Conservation (phyloP, 208 protist species). For the Leishmania mexicana region DNA sequence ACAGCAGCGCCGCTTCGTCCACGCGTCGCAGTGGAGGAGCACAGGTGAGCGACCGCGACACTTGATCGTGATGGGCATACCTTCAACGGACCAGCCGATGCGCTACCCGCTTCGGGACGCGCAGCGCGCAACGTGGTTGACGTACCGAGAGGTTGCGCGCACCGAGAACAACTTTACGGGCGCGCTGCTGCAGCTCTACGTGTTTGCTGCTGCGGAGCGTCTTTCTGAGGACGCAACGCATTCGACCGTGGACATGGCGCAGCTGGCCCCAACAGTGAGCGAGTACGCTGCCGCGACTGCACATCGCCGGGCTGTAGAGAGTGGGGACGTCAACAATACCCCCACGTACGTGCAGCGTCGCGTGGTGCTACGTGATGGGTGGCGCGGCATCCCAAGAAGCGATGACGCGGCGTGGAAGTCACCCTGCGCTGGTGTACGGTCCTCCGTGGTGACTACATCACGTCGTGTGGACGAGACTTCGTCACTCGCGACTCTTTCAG, state of each 20-base stretch:
- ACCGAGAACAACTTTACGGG: conserved; percentile 33
- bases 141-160: conserved; percentile 36
- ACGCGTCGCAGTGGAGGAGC: conserved; percentile 7
- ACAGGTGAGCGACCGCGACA: conserved; percentile 3
- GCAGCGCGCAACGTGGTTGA: conserved; percentile 48
- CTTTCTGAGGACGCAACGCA: not conserved
- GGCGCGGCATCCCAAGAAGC: not conserved
- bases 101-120: conserved; percentile 15
- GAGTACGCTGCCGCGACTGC: not conserved
- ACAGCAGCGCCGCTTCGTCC: conserved; percentile 6
- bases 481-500: not conserved
- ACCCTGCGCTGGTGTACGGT: not conserved
- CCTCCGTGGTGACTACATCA: not conserved
- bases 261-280: not conserved
- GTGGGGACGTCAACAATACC: not conserved
- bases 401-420: not conserved
- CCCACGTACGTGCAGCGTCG: not conserved
- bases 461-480: not conserved
- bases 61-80: not conserved
- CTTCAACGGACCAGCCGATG: not conserved
- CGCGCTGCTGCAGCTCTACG: too few relatives aligned
- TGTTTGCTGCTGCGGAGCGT: not conserved
- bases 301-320: not conserved
- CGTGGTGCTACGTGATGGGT: not conserved
- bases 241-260: not conserved